Percentiles rank a stretch among this genome's conserved stretches.
These are phyloP conservation scores for Cajanus cajan DNA, from an alignment of 306 rosid genomes.

Conservation along the genomic window DNA sequence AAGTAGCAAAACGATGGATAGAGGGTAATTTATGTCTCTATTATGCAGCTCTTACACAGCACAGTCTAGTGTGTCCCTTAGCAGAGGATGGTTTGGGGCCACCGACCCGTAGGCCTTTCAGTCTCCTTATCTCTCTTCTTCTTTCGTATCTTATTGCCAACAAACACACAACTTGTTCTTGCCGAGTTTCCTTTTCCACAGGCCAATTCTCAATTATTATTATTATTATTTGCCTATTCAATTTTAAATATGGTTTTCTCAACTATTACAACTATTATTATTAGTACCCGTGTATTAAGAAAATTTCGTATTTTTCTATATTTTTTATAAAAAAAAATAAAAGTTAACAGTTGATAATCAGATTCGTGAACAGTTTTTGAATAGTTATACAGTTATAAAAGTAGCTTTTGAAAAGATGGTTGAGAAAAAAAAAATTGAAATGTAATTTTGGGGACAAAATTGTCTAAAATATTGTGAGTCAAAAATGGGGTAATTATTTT, in stretches of 20 bases:
- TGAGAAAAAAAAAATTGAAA: no score
- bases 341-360: no score
- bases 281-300: no score
- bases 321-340: no score
- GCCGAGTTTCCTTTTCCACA: constrained; percentile 17
- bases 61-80: constrained; percentile 43
- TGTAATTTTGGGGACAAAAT: no score
- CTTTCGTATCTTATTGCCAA: constrained; percentile 45
- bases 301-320: no score
- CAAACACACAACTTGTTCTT: constrained; percentile 38
- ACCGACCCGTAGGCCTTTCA: constrained; percentile 38
- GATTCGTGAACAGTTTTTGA: no score
- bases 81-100: constrained; percentile 48
- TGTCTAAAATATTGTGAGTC: no score
- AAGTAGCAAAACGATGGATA: background rate
- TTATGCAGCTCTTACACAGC: constrained; percentile 49
- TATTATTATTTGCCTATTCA: background rate
- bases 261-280: no score
- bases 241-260: background rate
- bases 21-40: constrained; percentile 44
- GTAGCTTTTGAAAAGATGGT: no score
- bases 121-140: constrained; percentile 48
- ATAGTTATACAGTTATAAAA: no score
- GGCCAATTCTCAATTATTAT: background rate
- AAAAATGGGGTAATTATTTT: no score